Evolutionary conservation across 306 rosid species (phyloP).

Genomic region (Dryas octopetala): DNA sequence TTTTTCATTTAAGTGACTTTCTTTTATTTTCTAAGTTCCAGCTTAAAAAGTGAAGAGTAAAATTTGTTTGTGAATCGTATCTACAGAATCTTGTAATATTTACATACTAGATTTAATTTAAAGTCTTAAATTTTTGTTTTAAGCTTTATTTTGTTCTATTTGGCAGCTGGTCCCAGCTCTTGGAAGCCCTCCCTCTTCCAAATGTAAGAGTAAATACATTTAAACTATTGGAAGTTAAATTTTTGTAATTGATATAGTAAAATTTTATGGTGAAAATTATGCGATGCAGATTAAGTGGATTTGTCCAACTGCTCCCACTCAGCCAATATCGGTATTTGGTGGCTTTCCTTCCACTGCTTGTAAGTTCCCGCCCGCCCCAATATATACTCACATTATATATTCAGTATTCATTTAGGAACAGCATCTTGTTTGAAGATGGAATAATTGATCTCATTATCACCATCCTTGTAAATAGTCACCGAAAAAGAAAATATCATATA

Average conservation of each 20-base stretch:
- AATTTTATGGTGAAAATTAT: conserved; percentile 15
- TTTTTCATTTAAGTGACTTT: neutral
- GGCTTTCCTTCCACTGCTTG: conserved; percentile 99
- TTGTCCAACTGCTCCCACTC: conserved; percentile 99
- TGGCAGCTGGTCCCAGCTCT: conserved; percentile 97
- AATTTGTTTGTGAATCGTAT: neutral
- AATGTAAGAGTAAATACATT: conserved; percentile 59
- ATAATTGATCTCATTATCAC: neutral
- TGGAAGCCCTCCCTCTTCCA: conserved; percentile 92
- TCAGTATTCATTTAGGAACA: neutral
- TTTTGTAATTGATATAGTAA: conserved; percentile 15
- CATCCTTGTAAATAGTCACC: neutral
- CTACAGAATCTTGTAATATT: neutral
- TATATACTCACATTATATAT: neutral
- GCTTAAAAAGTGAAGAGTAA: neutral
- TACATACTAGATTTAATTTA: neutral
- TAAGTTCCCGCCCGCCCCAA: conserved; percentile 41
- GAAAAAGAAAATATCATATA: neutral
- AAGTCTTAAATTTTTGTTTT: neutral
- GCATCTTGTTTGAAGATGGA: neutral
- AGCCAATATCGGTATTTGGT: conserved; percentile 71
- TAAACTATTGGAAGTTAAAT: conserved; percentile 9
- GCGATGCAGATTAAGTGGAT: conserved; percentile 92
- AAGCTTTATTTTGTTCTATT: conserved; percentile 26
- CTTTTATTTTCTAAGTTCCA: neutral